Evolutionary conservation across 2,329 filamentous ascomycete species (phyloP), one percentile per base, ranked within the genome.

Genomic region (Tolypocladium cylindrosporum): DNA sequence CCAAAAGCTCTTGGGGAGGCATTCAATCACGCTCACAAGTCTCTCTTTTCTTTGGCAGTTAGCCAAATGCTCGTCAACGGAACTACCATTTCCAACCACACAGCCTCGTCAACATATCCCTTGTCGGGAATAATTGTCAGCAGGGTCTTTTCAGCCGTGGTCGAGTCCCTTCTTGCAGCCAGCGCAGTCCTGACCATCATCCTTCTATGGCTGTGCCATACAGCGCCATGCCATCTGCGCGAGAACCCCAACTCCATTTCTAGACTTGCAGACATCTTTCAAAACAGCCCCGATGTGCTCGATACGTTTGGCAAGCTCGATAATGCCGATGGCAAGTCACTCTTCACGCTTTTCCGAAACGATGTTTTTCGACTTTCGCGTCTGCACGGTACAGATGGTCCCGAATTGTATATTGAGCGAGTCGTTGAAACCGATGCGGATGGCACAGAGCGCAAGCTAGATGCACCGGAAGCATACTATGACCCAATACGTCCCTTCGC

Each of bases 41-140:
- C 64, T 3, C 7, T 73, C 0, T 75, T 76, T 48, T 67, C 71
- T 0, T 3, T 68, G 0, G 68, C 72, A 0, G 43, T 69, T 0
- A 60, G 50, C 2, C 9, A 34, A 0, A 27, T 69, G 0, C 52
- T 69, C 1, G 54, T 10, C 0, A 66, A 72, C 19, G 34, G 34
- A 0, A 69, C 63, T 0, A 2, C 39, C 0, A 40, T 59, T 0
- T 7, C 55, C 0, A 63, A 67, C 8, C 19, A 6, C 0, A 65
- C 61, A 0, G 68, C 60, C 0, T 48, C 56, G 0, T 66, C 1
- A 56, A 68, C 0, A 61, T 65, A 43, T 52, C 42, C 0, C 2
- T 48, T 69, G 1, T 58, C 62, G 0, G 74, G 69, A 0, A 64
- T 76, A 0, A 54, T 72, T 0, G 72, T 73, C 4, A 75, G 68